Evolutionary conservation across 2,329 filamentous ascomycete genomes (phyloP).

Genomic region (Grosmannia penicillata): DNA sequence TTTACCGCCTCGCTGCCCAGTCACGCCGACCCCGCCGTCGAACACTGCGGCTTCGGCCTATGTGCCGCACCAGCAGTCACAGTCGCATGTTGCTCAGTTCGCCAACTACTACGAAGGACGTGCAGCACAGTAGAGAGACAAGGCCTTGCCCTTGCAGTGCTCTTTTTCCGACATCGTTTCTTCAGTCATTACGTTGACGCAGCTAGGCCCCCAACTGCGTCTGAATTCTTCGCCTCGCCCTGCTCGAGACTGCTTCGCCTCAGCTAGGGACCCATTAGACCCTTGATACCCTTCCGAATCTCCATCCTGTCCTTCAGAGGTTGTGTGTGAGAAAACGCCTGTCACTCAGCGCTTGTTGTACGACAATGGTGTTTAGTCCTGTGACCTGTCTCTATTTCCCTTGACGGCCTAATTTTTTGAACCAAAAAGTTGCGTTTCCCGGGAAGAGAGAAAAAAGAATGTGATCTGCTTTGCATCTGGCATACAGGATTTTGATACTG

Average conservation of each 20-base stretch:
- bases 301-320: conserved; percentile 4
- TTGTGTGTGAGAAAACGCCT: conserved; percentile 6
- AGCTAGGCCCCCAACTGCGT: background rate
- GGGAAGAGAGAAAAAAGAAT: conserved; percentile 17
- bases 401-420: conserved; percentile 2
- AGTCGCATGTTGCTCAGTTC: conserved; percentile 26
- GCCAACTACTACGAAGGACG: conserved; percentile 23
- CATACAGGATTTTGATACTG: conserved; percentile 19
- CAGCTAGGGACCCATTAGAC: conserved; percentile 6
- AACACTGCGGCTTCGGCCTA: conserved; percentile 18
- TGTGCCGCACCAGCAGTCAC: conserved; percentile 17
- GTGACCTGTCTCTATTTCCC: conserved; percentile 5
- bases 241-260: conserved; percentile 4
- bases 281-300: conserved; percentile 9
- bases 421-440: conserved; percentile 14
- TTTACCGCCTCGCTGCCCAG: conserved; percentile 40
- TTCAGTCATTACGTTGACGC: no score
- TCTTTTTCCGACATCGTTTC: background rate
- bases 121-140: conserved; percentile 4
- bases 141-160: background rate
- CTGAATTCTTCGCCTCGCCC: background rate
- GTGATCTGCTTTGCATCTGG: conserved; percentile 30
- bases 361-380: conserved; percentile 7
- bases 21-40: conserved; percentile 46
- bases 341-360: conserved; percentile 10